Conservation (phyloP, 1,284 basidiomycete genomes). For the Cutaneotrichosporon cavernicola region DNA sequence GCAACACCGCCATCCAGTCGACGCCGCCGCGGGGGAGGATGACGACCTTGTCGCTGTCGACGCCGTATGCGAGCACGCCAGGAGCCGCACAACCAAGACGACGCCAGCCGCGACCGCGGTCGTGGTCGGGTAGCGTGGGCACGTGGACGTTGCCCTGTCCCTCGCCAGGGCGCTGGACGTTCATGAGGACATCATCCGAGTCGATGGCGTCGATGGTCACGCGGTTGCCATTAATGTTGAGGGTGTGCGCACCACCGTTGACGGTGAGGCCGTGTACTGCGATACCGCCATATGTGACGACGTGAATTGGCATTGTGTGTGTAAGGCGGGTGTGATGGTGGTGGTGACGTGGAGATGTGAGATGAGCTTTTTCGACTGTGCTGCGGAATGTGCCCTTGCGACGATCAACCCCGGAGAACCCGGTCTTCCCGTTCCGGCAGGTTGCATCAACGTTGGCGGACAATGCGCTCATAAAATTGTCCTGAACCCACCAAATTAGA, state of each 20-base stretch:
- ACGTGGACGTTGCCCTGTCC: conserved; percentile 13
- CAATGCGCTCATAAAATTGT: too few relatives aligned
- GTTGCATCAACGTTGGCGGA: too few relatives aligned
- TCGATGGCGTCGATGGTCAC: conserved; percentile 11
- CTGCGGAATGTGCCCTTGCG: not conserved
- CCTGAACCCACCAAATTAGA: too few relatives aligned
- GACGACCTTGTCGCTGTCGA: conserved; percentile 22
- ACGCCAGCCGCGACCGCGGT: conserved; percentile 21
- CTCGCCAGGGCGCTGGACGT: conserved; percentile 16
- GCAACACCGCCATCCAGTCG: conserved; percentile 19
- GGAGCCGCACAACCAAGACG: conserved; percentile 13
- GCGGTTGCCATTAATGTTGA: conserved; percentile 20
- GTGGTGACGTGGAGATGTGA: not conserved
- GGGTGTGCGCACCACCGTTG: conserved; percentile 17
- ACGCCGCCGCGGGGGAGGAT: conserved; percentile 14
- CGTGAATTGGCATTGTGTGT: conserved; percentile 19
- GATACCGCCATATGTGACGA: conserved; percentile 20
- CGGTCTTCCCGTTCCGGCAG: not conserved
- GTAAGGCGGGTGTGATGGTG: not conserved
- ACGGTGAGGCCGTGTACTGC: conserved; percentile 18
- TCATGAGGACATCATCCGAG: conserved; percentile 13
- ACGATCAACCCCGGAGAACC: not conserved
- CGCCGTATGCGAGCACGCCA: conserved; percentile 19
- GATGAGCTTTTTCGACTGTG: not conserved
- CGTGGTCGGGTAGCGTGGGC: conserved; percentile 9